These are phyloP conservation scores for Acanthamoeba lenticulata DNA, from an alignment of 208 protist species.

Conservation along the genomic window DNA sequence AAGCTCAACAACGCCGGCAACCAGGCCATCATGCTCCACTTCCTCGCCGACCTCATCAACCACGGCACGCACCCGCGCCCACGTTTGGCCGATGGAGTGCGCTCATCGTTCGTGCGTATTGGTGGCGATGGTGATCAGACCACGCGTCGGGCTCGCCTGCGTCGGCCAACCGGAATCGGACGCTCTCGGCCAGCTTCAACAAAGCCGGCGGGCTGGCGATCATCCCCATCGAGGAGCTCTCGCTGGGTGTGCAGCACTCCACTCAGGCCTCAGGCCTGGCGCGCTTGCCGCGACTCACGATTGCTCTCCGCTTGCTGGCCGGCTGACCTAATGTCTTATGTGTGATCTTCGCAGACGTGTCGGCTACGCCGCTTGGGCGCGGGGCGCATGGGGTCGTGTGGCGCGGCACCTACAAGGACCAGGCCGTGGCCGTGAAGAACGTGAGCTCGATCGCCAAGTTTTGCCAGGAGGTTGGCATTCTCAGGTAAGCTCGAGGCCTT, in stretches of 20 bases:
- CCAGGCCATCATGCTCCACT: conserved; percentile 51
- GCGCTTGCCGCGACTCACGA: too few species aligned
- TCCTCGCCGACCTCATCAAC: conserved; percentile 17
- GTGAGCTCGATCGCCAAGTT: conserved; percentile 42
- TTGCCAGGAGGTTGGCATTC: conserved; percentile 30
- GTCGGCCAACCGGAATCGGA: not conserved
- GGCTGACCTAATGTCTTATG: too few species aligned
- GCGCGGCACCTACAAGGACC: not conserved
- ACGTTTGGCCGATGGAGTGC: too few species aligned
- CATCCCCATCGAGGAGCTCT: not conserved
- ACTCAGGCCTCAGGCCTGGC: not conserved
- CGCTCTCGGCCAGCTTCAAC: not conserved
- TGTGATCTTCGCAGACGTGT: too few species aligned
- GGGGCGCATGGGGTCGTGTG: not conserved
- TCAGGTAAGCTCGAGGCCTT: not conserved
- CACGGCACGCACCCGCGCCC: not conserved
- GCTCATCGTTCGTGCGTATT: too few species aligned
- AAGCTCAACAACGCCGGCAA: conserved; percentile 59
- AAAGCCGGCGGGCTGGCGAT: not conserved
- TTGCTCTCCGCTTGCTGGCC: too few species aligned
- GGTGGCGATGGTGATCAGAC: too few species aligned
- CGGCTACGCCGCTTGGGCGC: not conserved
- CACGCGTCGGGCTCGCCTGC: not conserved
- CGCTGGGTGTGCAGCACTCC: not conserved
- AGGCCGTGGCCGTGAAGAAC: conserved; percentile 14